Base-by-base conservation (phyloP, 495 filamentous ascomycete species). In the Umbilicaria muhlenbergii region DNA sequence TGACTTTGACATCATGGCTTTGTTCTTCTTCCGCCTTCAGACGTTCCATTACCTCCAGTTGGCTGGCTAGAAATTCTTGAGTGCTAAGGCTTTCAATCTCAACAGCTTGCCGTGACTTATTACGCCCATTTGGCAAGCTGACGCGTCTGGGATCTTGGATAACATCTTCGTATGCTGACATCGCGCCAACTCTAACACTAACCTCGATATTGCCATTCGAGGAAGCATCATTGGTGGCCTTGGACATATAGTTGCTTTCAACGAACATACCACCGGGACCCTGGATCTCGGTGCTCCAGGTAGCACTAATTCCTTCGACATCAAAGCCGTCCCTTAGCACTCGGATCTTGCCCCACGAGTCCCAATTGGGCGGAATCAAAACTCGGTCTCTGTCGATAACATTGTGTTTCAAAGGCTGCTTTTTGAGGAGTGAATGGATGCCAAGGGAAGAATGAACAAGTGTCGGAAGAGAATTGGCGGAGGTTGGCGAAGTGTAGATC, bases 291-390 rank as follows among this genome's bases (percentile, higher is more conserved):
- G 81, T 70, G 14, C 77, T 76, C 88, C 88, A 95, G 14, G 78
- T 83, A 38, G 74, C 77, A 53, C 82, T 89, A 31, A 88, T 74
- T 5, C 71, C 74, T 64, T 98, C 91, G 36, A 92, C 82, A 48
- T 94, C 86, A 55, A 95, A 96, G 12, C 81, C 84, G 64, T 95
- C 92, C n/a, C 84, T 71, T 14, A 96, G 67, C 34, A 95, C 83
- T 16, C 88, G 74, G 46, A 99, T 94, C 61, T 96, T 99, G 21
- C 85, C 89, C 86, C 89, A 95, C 0, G 87, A 94, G 59, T 99
- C 91, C 92, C 92, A 96, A 57, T 94, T 93, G 11, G 86, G 81
- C 3, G 91, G 92, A 2, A 99, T 78, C 0, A 94, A 68, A 31
- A 96, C 81, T 66, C 89, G 93, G 58, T 96, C 92, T 28, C 92